Evolutionary conservation across 805 yeast genomes (phyloP).

Genomic region (Nakazawaea wickerhamii): DNA sequence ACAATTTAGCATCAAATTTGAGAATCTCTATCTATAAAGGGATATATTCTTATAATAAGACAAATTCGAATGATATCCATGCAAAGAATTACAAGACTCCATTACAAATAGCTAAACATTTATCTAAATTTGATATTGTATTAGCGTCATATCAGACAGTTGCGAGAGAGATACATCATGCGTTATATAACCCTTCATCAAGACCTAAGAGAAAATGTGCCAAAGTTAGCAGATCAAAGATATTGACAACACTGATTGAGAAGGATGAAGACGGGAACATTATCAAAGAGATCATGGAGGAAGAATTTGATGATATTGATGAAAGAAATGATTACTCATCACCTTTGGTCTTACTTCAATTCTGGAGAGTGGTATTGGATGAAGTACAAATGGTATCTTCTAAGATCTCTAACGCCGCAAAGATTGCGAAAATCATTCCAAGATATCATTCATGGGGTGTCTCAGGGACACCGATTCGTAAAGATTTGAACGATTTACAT

Average conservation of each 20-base stretch:
- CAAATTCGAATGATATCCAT: constrained; percentile 3
- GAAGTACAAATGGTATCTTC: constrained; percentile 92
- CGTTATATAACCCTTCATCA: constrained; percentile 58
- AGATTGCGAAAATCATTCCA: constrained; percentile 73
- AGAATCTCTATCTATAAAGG: constrained; percentile 65
- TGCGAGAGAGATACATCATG: constrained; percentile 73
- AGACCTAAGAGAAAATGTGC: constrained; percentile 40
- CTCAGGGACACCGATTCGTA: constrained; percentile 87
- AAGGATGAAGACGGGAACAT: constrained; percentile 13
- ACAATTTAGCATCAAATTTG: constrained; percentile 50
- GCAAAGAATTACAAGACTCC: constrained; percentile 29
- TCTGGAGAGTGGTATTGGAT: constrained; percentile 87
- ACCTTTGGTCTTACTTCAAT: constrained; percentile 75
- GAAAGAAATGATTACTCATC: constrained; percentile 58
- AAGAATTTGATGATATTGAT: constrained; percentile 18
- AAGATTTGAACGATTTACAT: constrained; percentile 58
- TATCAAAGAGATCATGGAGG: constrained; percentile 20
- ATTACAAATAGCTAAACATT: constrained; percentile 39
- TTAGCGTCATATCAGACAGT: constrained; percentile 72
- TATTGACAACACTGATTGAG: constrained; percentile 13
- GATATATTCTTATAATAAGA: constrained; percentile 25
- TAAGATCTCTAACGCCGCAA: constrained; percentile 69
- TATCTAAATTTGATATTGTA: constrained; percentile 68
- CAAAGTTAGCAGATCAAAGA: constrained; percentile 18
- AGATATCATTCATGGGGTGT: constrained; percentile 95